Percentiles rank a stretch among this genome's conserved stretches.
phyloP scores from a whole-genome alignment of 768 basidiomycete species.

The Termitomyces sp. region DNA sequence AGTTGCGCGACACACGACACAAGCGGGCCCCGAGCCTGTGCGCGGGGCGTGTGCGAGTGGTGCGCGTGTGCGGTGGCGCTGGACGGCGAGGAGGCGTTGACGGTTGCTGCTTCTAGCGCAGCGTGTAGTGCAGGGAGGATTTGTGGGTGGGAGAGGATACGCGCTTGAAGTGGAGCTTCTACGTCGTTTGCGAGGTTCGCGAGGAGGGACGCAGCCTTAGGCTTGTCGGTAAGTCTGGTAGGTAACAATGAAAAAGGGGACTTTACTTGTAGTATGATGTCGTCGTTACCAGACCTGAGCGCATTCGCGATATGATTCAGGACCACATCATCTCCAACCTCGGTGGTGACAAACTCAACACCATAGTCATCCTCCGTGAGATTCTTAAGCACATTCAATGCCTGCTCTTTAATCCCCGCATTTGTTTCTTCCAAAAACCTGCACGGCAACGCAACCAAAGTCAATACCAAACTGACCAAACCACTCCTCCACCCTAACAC shows the following conservation, averaged over 20 bases:
- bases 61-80: not conserved
- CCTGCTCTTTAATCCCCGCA: constrained; percentile 62
- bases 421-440: constrained; percentile 55
- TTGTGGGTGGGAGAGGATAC: constrained; percentile 43
- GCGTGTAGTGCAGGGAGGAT: constrained; percentile 50
- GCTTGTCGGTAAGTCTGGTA: not conserved
- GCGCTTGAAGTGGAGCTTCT: constrained; percentile 35
- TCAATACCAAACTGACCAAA: not conserved
- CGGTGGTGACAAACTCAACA: constrained; percentile 53
- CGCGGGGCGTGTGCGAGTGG: not conserved
- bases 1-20: constrained; percentile 56
- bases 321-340: constrained; percentile 41
- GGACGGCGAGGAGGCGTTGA: constrained; percentile 10
- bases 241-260: not conserved
- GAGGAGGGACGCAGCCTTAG: constrained; percentile 51
- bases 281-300: constrained; percentile 46
- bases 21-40: constrained; percentile 52
- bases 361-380: constrained; percentile 54
- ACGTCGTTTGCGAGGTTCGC: constrained; percentile 67
- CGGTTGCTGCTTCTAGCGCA: constrained; percentile 54
- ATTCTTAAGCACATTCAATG: constrained; percentile 60
- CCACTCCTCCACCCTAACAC: not conserved
- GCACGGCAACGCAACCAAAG: not conserved
- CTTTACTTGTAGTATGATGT: constrained; percentile 46
- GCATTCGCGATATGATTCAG: constrained; percentile 40